Evolutionary conservation across 768 basidiomycete species (phyloP).

Genomic region (Lactarius trivialis): DNA sequence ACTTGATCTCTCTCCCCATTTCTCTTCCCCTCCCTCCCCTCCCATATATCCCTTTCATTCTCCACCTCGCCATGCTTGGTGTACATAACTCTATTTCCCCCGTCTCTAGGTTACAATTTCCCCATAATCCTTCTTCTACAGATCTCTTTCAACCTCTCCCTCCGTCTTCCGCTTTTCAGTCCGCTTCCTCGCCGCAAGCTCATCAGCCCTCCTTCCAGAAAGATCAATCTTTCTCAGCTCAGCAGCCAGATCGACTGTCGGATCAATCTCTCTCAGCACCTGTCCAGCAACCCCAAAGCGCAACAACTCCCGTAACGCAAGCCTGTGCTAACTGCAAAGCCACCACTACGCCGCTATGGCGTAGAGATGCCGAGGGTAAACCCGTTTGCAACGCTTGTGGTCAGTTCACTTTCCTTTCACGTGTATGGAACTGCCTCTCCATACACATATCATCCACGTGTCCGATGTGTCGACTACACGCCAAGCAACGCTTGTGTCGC

Average conservation of each 20-base stretch:
- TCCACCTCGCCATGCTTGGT: constrained; percentile 14
- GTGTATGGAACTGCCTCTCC: constrained; percentile 29
- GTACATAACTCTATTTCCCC: constrained; percentile 19
- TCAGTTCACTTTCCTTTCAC: constrained; percentile 41
- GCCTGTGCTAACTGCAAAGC: constrained; percentile 70
- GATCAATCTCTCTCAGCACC: constrained; percentile 11
- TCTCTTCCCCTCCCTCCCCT: neutral
- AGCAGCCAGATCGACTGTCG: constrained; percentile 14
- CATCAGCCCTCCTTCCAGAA: constrained; percentile 7
- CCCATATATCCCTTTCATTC: neutral
- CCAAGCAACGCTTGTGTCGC: constrained; percentile 25
- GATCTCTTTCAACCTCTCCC: constrained; percentile 21
- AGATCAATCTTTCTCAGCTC: constrained; percentile 15
- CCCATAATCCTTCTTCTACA: constrained; percentile 17
- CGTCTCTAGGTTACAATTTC: constrained; percentile 20
- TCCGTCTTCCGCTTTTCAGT: constrained; percentile 15
- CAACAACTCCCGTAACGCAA: constrained; percentile 1
- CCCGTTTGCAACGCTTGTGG: constrained; percentile 88
- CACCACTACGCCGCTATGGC: constrained; percentile 77
- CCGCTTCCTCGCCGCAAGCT: constrained; percentile 16
- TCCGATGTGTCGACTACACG: constrained; percentile 19
- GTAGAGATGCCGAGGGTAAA: constrained; percentile 74
- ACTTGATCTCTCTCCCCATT: constrained; percentile 10
- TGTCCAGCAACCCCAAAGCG: constrained; percentile 15
- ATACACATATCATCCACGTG: constrained; percentile 35